Base-by-base conservation (phyloP, 495 filamentous ascomycete genomes). In the Melanomma pulvis-pyrius region DNA sequence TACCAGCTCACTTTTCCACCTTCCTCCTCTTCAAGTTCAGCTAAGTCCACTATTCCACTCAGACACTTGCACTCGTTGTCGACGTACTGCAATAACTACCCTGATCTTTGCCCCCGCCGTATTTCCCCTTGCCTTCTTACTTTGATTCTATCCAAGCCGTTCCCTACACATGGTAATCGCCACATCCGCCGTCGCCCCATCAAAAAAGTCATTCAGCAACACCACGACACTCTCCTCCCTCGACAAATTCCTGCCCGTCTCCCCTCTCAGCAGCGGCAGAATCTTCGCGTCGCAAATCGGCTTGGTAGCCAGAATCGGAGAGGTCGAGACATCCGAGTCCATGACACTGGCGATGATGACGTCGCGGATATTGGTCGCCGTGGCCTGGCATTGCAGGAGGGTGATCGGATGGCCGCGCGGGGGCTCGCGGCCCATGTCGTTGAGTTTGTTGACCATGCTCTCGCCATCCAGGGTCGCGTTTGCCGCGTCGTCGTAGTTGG, bases 161-260 rank as follows among this genome's bases (percentile, higher is more conserved):
- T 76, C 70, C 65, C 66, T 65, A 61, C 77, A 80, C 71, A 82
- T 69, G 62, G 77, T 73, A 61, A 83, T 71, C 1, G 75, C 77
- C 6, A 81, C 77, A 75, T 84, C 81, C 6, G 77, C 77, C 19
- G 82, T 85, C 32, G 73, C 82, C 5, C 82, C 82, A 68, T 84
- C 83, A 52, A 85, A 75, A 55, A 82, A 84, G 61, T 84, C 83
- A 73, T 85, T 84, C 82, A 84, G 81, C 28, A 82, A 60, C 11
- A 82, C 80, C 11, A 83, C 77, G 6, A 80, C 41, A 41, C 64
- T 69, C 47, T 77, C 61, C 24, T 80, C 78, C 21, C 65, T 71
- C 21, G 65, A 70, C 59, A 82, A 75, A 21, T 60, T 71, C 26
- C 67, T 57, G 36, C 79, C 61, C 19, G 73, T 74, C 61, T 84